These are phyloP conservation scores for Dalechampia spathulata DNA, from an alignment of 441 rosid genomes.

Conservation along the genomic window DNA sequence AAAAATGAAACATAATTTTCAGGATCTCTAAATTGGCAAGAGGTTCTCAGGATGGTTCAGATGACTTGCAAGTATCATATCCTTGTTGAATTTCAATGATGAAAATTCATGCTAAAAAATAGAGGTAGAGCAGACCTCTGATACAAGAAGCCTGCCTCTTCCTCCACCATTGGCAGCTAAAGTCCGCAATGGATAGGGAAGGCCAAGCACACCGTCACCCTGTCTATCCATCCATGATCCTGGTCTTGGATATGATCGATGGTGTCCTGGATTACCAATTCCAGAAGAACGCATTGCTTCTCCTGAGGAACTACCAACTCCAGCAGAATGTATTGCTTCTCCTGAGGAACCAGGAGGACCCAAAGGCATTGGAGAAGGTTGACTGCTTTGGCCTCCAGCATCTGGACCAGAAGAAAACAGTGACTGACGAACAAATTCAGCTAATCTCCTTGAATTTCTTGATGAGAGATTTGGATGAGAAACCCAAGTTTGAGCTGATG, in stretches of 20 bases:
- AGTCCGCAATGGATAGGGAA: slow-evolving; percentile 49
- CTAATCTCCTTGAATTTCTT: slow-evolving; percentile 48
- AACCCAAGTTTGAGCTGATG: slow-evolving; percentile 39
- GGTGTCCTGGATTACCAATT: slow-evolving; percentile 40
- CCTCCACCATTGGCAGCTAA: slow-evolving; percentile 59
- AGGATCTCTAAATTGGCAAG: neutral
- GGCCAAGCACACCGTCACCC: slow-evolving; percentile 46
- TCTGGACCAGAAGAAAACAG: slow-evolving; percentile 43
- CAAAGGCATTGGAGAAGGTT: slow-evolving; percentile 25
- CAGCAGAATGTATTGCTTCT: slow-evolving; percentile 41
- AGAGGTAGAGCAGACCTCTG: slow-evolving; percentile 45
- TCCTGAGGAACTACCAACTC: no score
- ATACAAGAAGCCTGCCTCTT: slow-evolving; percentile 55
- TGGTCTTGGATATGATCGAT: slow-evolving; percentile 50
- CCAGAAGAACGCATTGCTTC: slow-evolving; percentile 39
- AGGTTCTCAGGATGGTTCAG: neutral
- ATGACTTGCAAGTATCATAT: neutral
- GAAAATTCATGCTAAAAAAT: neutral
- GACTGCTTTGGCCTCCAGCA: slow-evolving; percentile 40
- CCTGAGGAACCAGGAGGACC: slow-evolving; percentile 37
- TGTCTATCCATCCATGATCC: slow-evolving; percentile 59
- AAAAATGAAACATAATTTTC: no score
- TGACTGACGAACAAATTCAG: slow-evolving; percentile 73
- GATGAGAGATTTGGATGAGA: slow-evolving; percentile 44
- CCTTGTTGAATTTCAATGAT: neutral